phyloP scores from a whole-genome alignment of 2,329 filamentous ascomycete species.

The Stemphylium lycopersici region DNA sequence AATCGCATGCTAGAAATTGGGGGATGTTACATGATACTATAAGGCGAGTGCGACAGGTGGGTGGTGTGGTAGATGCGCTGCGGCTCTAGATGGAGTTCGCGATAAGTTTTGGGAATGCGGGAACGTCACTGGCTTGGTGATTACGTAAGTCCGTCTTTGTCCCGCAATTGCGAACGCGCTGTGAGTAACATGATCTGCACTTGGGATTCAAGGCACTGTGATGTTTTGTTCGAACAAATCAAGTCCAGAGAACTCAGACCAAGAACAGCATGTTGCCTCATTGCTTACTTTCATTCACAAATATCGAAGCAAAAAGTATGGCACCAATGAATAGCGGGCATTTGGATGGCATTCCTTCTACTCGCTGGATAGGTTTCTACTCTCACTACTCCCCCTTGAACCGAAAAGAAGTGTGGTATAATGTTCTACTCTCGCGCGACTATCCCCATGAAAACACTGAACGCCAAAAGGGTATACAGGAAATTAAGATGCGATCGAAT shows the following conservation, averaged over 20 bases:
- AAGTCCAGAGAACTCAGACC: too few species aligned
- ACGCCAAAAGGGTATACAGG: slow-evolving; percentile 22
- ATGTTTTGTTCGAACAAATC: too few species aligned
- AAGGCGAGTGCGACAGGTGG: not conserved
- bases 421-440: slow-evolving; percentile 34
- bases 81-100: slow-evolving; percentile 8
- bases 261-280: too few species aligned
- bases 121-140: slow-evolving; percentile 3
- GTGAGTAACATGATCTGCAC: not conserved
- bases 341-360: not conserved
- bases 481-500: slow-evolving; percentile 16
- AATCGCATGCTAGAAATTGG: not conserved
- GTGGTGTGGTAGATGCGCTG: slow-evolving; percentile 16
- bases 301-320: not conserved
- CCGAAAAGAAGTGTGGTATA: slow-evolving; percentile 30
- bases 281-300: too few species aligned
- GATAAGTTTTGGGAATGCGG: slow-evolving; percentile 3
- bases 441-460: slow-evolving; percentile 16
- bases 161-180: not conserved
- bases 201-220: not conserved
- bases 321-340: too few species aligned
- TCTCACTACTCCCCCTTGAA: slow-evolving; percentile 19
- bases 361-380: slow-evolving; percentile 11
- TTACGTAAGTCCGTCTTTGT: slow-evolving; percentile 1
- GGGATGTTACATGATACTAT: slow-evolving; percentile 9